Percentiles rank a stretch among this genome's conserved stretches.
phyloP scores from a whole-genome alignment of 495 filamentous ascomycete species.

The Aspergillus hancockii region DNA sequence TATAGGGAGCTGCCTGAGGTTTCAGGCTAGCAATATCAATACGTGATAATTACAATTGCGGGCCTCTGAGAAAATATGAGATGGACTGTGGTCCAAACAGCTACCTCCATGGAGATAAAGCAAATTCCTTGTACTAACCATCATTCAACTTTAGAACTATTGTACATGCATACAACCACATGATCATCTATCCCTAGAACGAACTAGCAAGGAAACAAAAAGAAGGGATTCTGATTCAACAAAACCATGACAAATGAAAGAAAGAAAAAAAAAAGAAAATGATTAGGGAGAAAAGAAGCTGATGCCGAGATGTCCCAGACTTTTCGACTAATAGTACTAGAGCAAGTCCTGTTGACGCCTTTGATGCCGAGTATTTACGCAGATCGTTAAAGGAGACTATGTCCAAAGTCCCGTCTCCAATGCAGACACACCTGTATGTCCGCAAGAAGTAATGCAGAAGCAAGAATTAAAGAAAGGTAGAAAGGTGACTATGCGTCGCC shows the following conservation, averaged over 20 bases:
- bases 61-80: background rate
- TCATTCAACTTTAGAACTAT: slow-evolving; percentile 6
- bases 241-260: slow-evolving; percentile 9
- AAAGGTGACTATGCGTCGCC: slow-evolving; percentile 18
- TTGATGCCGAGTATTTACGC: slow-evolving; percentile 35
- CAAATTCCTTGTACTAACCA: background rate
- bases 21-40: background rate
- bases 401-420: slow-evolving; percentile 19
- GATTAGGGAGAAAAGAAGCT: slow-evolving; percentile 8
- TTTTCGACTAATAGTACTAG: slow-evolving; percentile 22
- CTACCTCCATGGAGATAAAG: background rate
- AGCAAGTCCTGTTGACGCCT: slow-evolving; percentile 29
- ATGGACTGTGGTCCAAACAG: background rate
- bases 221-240: slow-evolving; percentile 1
- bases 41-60: background rate
- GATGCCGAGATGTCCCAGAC: slow-evolving; percentile 24
- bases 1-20: background rate
- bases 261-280: slow-evolving; percentile 15
- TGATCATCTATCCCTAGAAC: slow-evolving; percentile 1
- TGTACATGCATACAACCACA: slow-evolving; percentile 5
- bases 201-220: slow-evolving; percentile 5
- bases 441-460: slow-evolving; percentile 9
- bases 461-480: background rate
- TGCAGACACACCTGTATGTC: slow-evolving; percentile 17
- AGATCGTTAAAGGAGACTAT: slow-evolving; percentile 28